Base-by-base conservation (phyloP, 2,329 filamentous ascomycete genomes). In the Colletotrichum tanaceti region DNA sequence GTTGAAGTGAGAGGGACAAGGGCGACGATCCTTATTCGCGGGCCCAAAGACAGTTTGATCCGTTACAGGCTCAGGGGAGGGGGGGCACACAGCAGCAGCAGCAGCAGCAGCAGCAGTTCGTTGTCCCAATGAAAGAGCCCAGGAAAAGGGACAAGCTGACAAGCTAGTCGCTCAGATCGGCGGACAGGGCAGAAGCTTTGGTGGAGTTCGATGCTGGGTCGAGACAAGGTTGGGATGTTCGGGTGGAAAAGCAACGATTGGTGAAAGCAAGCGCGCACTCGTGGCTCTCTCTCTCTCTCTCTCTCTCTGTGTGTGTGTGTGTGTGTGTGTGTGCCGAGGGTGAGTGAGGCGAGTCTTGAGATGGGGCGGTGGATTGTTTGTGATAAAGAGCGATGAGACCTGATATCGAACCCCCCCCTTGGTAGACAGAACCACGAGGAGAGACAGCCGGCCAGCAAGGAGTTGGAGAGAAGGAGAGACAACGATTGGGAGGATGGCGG, bases 1-100 rank as follows among this genome's bases (percentile, higher is more conserved):
- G 62, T 39, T 50, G 43, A 35, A 41, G 32, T 65, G 62, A 38
- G 62, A 68, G 44, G 65, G 50, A 65, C 65, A 65, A 65, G 65
- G 65, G 65, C 49, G 65, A 68, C 62, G 65, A 68, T 68, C 65
- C 65, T 68, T 65, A 68, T 68, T 68, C 65, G 65, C 55, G 65
- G 58, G 28, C 62, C 62, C 62, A 57, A 66, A 68, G 65, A 68
- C 65, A 68, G 43, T 60, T 32, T 57, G 62, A 68, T 60, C 50
- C 62, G 65, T 65, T 39, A 44, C 62, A 68, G 63, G 54, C 22
- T 20, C 65, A 68, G 65, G 62, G 65, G 62, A 55, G 62, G 47
- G 32, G 53, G 22, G 18, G 22, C 14, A 28, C 7, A 16, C 41
- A 68, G 65, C 18, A 58, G 22, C 47, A 64, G 65, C 24, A 43